These are phyloP conservation scores for Aspergillus latus DNA, from an alignment of 2,329 filamentous ascomycete species.

Conservation along the genomic window DNA sequence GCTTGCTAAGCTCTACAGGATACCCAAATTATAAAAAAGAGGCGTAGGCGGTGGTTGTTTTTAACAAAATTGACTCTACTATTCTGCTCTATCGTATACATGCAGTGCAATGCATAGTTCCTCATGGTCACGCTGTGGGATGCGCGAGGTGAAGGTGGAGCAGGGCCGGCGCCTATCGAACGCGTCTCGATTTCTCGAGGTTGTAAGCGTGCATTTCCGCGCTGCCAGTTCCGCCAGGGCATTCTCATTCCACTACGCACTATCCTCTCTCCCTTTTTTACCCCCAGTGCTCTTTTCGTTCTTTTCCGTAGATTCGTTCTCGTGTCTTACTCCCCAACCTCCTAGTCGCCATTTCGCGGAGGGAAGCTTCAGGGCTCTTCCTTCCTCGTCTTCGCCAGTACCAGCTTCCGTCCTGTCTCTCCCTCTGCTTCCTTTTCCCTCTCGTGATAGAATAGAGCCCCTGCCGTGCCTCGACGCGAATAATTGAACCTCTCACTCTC, in stretches of 20 bases:
- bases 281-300: slow-evolving; percentile 24
- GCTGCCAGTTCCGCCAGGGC: slow-evolving; percentile 34
- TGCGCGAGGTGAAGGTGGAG: slow-evolving; percentile 32
- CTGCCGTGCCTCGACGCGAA: slow-evolving; percentile 25
- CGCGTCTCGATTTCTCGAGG: slow-evolving; percentile 33
- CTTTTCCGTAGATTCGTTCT: slow-evolving; percentile 26
- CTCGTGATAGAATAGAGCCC: slow-evolving; percentile 17
- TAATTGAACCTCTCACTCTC: slow-evolving; percentile 20
- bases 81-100: slow-evolving; percentile 7
- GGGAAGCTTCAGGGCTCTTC: slow-evolving; percentile 20
- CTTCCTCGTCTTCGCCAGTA: slow-evolving; percentile 21
- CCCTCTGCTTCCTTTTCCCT: slow-evolving; percentile 19
- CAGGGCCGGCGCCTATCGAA: slow-evolving; percentile 41
- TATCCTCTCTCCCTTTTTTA: slow-evolving; percentile 24
- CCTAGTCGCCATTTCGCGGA: slow-evolving; percentile 20
- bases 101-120: slow-evolving; percentile 20
- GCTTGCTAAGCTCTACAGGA: slow-evolving; percentile 5
- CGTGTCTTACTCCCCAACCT: slow-evolving; percentile 24
- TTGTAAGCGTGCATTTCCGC: slow-evolving; percentile 44
- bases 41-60: not conserved
- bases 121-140: slow-evolving; percentile 13
- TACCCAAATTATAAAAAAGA: not conserved
- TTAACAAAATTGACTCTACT: not conserved
- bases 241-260: slow-evolving; percentile 41
- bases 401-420: slow-evolving; percentile 16